Conservation (phyloP, 1,284 basidiomycete species). For the Ceratobasidium sp. region DNA sequence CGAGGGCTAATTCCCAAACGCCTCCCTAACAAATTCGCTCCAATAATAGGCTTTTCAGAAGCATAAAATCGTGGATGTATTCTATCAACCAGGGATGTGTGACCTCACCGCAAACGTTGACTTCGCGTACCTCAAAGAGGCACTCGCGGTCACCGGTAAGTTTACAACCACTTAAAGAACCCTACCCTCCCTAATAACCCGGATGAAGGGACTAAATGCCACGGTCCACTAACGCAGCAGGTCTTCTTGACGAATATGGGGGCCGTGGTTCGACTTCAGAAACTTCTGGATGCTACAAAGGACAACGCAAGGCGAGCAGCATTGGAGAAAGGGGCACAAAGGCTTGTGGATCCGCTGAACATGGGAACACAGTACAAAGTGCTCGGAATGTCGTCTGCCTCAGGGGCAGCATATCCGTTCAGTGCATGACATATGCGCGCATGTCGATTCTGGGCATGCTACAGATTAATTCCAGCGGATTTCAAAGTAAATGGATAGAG, state of each 20-base stretch:
- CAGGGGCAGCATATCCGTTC: constrained; percentile 31
- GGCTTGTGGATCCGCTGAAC: constrained; percentile 66
- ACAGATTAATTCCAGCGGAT: too few relatives aligned
- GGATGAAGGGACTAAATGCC: constrained; percentile 72
- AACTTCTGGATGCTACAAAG: constrained; percentile 66
- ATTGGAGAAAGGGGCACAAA: constrained; percentile 62
- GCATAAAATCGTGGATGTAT: constrained; percentile 89
- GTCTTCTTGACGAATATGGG: constrained; percentile 81
- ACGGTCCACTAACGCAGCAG: constrained; percentile 78
- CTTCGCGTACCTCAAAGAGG: constrained; percentile 89
- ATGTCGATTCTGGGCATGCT: background rate
- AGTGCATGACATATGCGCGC: background rate
- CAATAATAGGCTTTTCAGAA: constrained; percentile 83
- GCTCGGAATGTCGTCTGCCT: constrained; percentile 61
- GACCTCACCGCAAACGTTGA: constrained; percentile 98
- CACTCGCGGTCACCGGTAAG: constrained; percentile 75
- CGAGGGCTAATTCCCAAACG: background rate
- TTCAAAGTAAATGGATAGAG: too few relatives aligned
- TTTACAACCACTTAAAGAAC: constrained; percentile 69
- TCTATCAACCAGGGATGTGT: constrained; percentile 86
- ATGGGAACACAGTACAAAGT: constrained; percentile 72
- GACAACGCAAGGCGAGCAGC: constrained; percentile 64
- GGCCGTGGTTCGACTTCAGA: constrained; percentile 71
- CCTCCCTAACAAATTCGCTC: background rate
- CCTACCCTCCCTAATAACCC: constrained; percentile 81